Evolutionary conservation across 441 rosid genomes (phyloP), one percentile per base, ranked within the genome.

Genomic region (Melastoma candidum): DNA sequence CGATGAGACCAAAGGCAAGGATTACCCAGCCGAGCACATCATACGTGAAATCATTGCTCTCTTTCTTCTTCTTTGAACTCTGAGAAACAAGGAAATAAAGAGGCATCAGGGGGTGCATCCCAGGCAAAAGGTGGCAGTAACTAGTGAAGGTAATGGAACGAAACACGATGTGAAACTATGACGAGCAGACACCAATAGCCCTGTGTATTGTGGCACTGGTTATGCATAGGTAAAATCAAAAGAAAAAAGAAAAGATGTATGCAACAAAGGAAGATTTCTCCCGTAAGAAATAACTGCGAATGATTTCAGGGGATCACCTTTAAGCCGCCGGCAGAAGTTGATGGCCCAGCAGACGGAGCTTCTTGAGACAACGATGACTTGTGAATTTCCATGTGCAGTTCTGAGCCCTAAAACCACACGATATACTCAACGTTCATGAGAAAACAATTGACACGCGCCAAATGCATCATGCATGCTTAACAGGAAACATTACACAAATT

Each of bases 21-120:
- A 90, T 87, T 32, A 87, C 70, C 98, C 96, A 87, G 49, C 97
- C 95, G 5, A 74, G 73, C 68, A 85, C 72, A 68, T 90, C 95
- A 10, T 90, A 90, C 62, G 68, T 83, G 61, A 87, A 69, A 72
- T 90, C 95, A 65, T 68, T 83, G 67, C 65, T 72, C 64, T 74
- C 73, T 74, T 73, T 29, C 36, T 29, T 77, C 68, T 81, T 78
- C 79, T 29, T 29, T 29, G 77, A 56, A 48, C 64, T 64, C 96
- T 87, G 7, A 29, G 7, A 29, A 17, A 46, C 44, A 25, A 51
- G 44, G 12, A 12, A 45, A 57, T 5, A 12, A 47, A 56, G 13
- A 47, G 14, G 49, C 27, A 13, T 11, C 36, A 29, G 36, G 36
- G 36, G 36, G 22, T 29, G 36, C 36, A 29, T 29, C 36, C 5